Evolutionary conservation across 2,329 filamentous ascomycete genomes (phyloP).

Genomic region (Penicillium sp.): DNA sequence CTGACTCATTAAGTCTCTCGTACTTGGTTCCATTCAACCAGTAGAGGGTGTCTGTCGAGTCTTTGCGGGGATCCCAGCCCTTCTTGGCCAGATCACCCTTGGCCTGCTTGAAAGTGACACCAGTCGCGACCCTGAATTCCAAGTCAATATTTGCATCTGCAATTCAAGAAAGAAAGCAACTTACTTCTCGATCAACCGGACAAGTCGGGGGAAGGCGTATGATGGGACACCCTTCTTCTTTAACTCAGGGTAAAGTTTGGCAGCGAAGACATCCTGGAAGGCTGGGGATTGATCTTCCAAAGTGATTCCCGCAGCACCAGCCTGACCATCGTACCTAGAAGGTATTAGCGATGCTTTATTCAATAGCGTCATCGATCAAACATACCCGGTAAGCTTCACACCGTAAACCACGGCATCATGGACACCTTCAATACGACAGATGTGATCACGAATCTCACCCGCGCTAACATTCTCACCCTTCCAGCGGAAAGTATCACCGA

Average conservation of each 20-base stretch:
- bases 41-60: constrained; percentile 41
- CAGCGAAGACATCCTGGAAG: constrained; percentile 38
- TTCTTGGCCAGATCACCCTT: constrained; percentile 47
- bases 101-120: constrained; percentile 53
- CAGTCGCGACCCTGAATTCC: constrained; percentile 40
- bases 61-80: constrained; percentile 38
- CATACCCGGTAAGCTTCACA: constrained; percentile 42
- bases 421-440: constrained; percentile 42
- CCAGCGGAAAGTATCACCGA: constrained; percentile 41
- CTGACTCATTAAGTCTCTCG: constrained; percentile 36
- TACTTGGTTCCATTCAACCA: constrained; percentile 47
- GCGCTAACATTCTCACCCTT: constrained; percentile 51
- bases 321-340: constrained; percentile 50
- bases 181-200: constrained; percentile 48
- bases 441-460: constrained; percentile 47
- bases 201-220: constrained; percentile 50
- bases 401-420: constrained; percentile 49
- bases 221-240: constrained; percentile 47
- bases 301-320: constrained; percentile 49
- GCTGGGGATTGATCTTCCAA: constrained; percentile 34
- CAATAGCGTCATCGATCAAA: neutral
- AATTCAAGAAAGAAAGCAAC: constrained; percentile 13
- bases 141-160: neutral
- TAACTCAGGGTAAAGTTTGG: constrained; percentile 37
- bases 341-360: neutral